phyloP scores from a whole-genome alignment of 2,329 filamentous ascomycete genomes.

The Diplodia scrobiculata region DNA sequence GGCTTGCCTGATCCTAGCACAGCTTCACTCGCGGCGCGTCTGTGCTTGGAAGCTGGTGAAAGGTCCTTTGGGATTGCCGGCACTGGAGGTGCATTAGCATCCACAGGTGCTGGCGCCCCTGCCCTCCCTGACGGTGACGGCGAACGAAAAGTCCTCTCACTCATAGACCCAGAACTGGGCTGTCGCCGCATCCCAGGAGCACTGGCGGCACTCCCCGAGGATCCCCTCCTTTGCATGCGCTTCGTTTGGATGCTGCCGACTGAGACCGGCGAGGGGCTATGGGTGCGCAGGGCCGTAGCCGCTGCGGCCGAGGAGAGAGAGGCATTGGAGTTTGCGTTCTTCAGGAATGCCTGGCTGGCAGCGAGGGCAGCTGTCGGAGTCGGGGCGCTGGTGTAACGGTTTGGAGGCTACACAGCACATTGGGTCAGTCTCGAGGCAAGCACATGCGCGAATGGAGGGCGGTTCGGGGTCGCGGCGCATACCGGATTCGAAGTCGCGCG shows the following conservation, averaged over 20 bases:
- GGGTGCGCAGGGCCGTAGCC: slow-evolving; percentile 77
- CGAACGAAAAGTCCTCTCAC: slow-evolving; percentile 81
- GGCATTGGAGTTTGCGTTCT: slow-evolving; percentile 63
- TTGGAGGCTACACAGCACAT: slow-evolving; percentile 39
- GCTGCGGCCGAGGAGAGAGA: slow-evolving; percentile 83
- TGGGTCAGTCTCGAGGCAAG: slow-evolving; percentile 28
- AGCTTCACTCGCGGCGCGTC: slow-evolving; percentile 55
- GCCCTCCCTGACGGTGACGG: slow-evolving; percentile 56
- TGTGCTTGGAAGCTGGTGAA: slow-evolving; percentile 38
- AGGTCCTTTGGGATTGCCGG: slow-evolving; percentile 67
- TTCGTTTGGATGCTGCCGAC: slow-evolving; percentile 86
- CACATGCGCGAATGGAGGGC: slow-evolving; percentile 15
- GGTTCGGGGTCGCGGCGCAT: slow-evolving; percentile 37
- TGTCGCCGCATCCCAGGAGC: slow-evolving; percentile 43
- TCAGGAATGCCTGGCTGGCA: slow-evolving; percentile 78
- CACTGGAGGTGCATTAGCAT: slow-evolving; percentile 66
- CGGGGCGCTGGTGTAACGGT: slow-evolving; percentile 42
- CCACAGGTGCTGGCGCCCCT: slow-evolving; percentile 29
- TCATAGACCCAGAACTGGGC: slow-evolving; percentile 80
- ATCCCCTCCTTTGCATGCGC: slow-evolving; percentile 74
- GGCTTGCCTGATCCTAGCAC: slow-evolving; percentile 48
- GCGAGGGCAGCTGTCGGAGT: slow-evolving; percentile 76
- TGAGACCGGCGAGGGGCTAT: slow-evolving; percentile 74
- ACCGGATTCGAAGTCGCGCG: slow-evolving; percentile 43
- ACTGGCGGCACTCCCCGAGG: slow-evolving; percentile 55